phyloP scores from a whole-genome alignment of 2,329 filamentous ascomycete species.

The Ophiostoma sp. region DNA sequence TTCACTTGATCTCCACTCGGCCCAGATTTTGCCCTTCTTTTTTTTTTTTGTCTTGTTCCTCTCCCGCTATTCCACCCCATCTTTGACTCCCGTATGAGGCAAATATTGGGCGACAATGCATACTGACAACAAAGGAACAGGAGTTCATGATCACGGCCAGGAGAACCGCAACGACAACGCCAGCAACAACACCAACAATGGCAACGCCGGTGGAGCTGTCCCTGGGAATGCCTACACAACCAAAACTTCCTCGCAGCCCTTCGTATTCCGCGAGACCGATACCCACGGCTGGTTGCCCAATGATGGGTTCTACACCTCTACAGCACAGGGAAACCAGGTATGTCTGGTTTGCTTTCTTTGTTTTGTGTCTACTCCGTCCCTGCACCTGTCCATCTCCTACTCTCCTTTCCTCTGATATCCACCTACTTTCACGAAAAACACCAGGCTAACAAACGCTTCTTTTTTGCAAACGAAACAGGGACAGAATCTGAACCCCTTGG shows the following conservation, averaged over 20 bases:
- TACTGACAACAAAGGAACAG: slow-evolving; percentile 5
- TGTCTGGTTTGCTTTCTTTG: neutral
- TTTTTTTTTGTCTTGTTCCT: neutral
- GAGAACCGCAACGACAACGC: neutral
- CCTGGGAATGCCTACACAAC: neutral
- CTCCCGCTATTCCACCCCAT: neutral
- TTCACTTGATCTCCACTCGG: neutral
- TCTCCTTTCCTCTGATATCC: neutral
- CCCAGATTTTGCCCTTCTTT: neutral
- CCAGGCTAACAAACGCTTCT: neutral
- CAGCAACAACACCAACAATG: neutral
- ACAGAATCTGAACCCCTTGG: neutral
- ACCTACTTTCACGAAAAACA: neutral
- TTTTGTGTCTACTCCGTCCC: neutral
- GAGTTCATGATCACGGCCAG: neutral
- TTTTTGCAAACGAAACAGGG: slow-evolving; percentile 1
- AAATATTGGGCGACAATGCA: neutral
- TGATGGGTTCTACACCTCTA: neutral
- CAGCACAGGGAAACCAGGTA: neutral
- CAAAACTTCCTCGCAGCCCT: too few relatives aligned
- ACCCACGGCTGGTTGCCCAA: neutral
- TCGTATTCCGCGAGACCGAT: neutral
- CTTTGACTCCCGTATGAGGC: slow-evolving; percentile 1
- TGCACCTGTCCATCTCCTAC: neutral
- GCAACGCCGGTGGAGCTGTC: neutral